Evolutionary conservation across 495 filamentous ascomycete genomes (phyloP), one percentile per base, ranked within the genome.

Genomic region (Pyronema domesticum): DNA sequence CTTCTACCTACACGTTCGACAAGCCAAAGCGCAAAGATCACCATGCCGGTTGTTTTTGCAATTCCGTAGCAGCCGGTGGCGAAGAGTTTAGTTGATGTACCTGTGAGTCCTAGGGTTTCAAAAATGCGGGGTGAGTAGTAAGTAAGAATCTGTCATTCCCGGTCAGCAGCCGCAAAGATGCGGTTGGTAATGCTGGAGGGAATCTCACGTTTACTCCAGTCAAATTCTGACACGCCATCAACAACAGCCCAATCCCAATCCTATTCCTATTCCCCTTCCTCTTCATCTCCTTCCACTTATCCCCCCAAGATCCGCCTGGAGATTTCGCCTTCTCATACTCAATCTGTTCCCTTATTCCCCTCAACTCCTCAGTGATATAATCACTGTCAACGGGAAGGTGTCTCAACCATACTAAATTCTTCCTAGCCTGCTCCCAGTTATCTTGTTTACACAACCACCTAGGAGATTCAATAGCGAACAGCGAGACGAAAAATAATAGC

Each of bases 391-490:
- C 46, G 7, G 67, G 61, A 1, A 73, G 57, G 14, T 60, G 60
- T 6, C 67, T 59, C 4, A 78, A 65, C 37, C 62, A 65, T 19
- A 66, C 62, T n/a, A 78, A 67, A 10, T 68, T 69, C 6, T 58
- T 57, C 15, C 60, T 62, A 0, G 74, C 76, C 53, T 74, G 65
- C 53, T 77, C 74, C 68, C 72, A 73, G 35, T 69, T 60, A 54
- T 74, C 72, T 57, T 69, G 62, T 56, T 72, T 72, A 23, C 74
- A 74, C 8, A 80, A 71, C 78, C 76, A 80, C 10, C 78, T 71
- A n/a, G 78, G 78, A 1, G 73, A 77, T 54, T 80, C 76, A 7
- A 69, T 75, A 42, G 76, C 68, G 60, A 76, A 72, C 34, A 77
- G 11, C 15, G 70, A 66, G 34, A 73, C 71, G 1, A 72, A 55